These are phyloP conservation scores for Lentinula lateritia DNA, from an alignment of 768 basidiomycete species.

Conservation along the genomic window DNA sequence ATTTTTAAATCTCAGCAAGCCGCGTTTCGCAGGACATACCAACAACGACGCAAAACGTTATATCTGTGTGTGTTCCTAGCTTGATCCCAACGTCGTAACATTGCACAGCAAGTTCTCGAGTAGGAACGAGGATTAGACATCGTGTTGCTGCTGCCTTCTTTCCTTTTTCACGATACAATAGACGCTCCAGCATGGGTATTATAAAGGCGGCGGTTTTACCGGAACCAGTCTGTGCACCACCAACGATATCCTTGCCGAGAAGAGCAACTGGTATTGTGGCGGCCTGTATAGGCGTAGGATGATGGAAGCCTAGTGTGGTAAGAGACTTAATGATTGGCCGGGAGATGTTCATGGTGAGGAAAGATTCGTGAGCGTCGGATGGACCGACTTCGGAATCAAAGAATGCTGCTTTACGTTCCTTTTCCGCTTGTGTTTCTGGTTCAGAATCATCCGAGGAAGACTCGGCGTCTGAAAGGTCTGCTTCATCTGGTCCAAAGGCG, in stretches of 20 bases:
- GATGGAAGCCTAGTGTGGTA: conserved; percentile 71
- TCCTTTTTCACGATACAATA: conserved; percentile 87
- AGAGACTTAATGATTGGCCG: conserved; percentile 90
- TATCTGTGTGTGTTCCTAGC: conserved; percentile 81
- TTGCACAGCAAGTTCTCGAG: conserved; percentile 93
- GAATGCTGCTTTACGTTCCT: conserved; percentile 82
- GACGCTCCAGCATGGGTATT: conserved; percentile 88
- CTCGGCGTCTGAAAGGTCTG: conserved; percentile 4
- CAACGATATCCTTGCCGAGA: conserved; percentile 93
- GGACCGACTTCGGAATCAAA: conserved; percentile 60
- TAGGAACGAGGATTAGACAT: conserved; percentile 90
- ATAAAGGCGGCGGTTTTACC: conserved; percentile 98
- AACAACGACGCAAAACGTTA: conserved; percentile 87
- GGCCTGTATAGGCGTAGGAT: conserved; percentile 94
- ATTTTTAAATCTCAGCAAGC: background rate
- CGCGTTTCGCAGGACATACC: conserved; percentile 45
- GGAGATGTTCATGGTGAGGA: conserved; percentile 91
- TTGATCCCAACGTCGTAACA: conserved; percentile 90
- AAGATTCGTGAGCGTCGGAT: conserved; percentile 63
- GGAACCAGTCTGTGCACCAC: conserved; percentile 93
- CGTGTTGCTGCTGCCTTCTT: conserved; percentile 82
- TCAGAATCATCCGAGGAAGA: conserved; percentile 33
- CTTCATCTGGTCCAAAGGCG: conserved; percentile 8
- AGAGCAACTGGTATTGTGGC: conserved; percentile 92
- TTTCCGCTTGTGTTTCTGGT: conserved; percentile 63